A percentile compares a stretch with the other conserved stretches of the same genome.
phyloP scores from a whole-genome alignment of 768 basidiomycete genomes.

The Cystobasidium ongulense region DNA sequence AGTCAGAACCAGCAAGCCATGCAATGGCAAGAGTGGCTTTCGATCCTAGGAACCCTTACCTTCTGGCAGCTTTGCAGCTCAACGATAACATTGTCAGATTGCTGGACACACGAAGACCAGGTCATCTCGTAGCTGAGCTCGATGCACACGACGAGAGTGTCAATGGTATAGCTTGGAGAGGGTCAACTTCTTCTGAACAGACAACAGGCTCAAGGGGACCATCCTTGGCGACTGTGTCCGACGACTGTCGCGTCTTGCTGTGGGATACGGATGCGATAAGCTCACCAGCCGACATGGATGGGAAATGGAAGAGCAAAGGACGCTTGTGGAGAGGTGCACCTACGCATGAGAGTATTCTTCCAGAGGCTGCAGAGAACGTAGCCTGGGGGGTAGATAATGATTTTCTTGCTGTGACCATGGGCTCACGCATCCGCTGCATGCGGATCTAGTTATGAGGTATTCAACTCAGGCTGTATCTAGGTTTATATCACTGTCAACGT shows the following conservation, averaged over 20 bases:
- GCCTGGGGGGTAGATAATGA: background rate
- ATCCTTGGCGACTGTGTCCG: background rate
- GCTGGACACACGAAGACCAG: background rate
- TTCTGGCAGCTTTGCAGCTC: background rate
- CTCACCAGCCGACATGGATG: background rate
- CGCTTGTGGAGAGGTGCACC: background rate
- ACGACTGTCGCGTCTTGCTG: background rate
- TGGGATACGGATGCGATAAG: background rate
- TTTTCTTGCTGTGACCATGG: background rate
- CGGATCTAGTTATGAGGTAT: background rate
- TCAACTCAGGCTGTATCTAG: background rate
- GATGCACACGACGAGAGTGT: background rate
- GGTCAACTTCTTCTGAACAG: background rate
- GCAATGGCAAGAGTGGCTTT: background rate
- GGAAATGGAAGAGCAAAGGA: background rate
- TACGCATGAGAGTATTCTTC: background rate
- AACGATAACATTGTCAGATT: background rate
- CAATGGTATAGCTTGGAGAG: conserved; percentile 2
- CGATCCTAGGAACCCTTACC: background rate
- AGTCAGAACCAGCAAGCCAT: background rate
- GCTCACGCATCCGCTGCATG: background rate
- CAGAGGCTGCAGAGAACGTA: background rate
- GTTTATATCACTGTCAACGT: background rate
- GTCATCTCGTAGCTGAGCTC: background rate
- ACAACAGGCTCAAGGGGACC: background rate